phyloP scores from a whole-genome alignment of 1,284 basidiomycete species.

The Trametes sp. region DNA sequence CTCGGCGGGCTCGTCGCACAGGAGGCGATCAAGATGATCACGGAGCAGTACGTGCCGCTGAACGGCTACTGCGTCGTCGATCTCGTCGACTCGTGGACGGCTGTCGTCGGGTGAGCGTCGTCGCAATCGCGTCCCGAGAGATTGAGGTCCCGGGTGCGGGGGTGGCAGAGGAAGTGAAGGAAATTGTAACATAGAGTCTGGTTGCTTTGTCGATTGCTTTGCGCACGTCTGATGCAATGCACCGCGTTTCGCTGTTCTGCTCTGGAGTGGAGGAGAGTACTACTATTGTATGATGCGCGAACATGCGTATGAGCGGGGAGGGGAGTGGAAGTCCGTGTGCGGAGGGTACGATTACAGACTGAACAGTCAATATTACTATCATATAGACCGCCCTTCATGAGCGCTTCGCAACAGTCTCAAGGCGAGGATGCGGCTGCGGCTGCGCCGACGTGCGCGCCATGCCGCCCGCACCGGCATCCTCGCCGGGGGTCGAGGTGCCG shows the following conservation, averaged over 20 bases:
- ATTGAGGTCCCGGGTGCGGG: too few species aligned
- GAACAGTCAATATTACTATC: background rate
- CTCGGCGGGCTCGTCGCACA: slow-evolving; percentile 96
- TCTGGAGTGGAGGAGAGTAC: background rate
- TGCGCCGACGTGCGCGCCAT: slow-evolving; percentile 17
- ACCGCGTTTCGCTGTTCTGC: background rate
- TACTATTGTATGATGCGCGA: background rate
- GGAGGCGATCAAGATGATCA: slow-evolving; percentile 97
- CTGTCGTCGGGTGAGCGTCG: slow-evolving; percentile 49
- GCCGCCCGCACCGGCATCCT: slow-evolving; percentile 29
- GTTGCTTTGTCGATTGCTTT: slow-evolving; percentile 16
- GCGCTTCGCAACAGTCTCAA: background rate
- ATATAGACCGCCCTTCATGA: slow-evolving; percentile 7
- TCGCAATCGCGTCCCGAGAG: too few species aligned
- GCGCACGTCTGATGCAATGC: slow-evolving; percentile 3
- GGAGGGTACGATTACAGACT: background rate
- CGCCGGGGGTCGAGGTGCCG: slow-evolving; percentile 21
- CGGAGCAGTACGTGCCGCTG: slow-evolving; percentile 94
- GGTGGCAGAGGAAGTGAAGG: too few species aligned
- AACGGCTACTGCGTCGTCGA: slow-evolving; percentile 90
- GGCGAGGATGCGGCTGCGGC: background rate
- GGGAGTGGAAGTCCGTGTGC: background rate
- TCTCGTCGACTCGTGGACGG: slow-evolving; percentile 84
- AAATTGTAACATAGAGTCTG: slow-evolving; percentile 7
- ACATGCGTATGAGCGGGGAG: background rate